Conservation (phyloP, 2,329 filamentous ascomycete species). For the Tolypocladium guangdongense region DNA sequence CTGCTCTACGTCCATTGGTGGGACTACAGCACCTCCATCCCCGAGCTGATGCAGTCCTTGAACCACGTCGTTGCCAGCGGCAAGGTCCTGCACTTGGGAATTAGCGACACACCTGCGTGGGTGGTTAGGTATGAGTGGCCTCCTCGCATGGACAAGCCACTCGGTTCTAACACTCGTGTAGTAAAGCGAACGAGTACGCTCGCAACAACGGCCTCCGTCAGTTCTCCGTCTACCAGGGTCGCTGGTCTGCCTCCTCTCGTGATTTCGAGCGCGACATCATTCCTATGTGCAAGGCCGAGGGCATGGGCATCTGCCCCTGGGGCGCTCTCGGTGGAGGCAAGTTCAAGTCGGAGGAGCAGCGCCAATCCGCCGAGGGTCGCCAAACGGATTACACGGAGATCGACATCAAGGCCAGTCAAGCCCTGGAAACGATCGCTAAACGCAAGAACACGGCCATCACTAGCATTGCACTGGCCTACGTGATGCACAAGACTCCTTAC, state of each 20-base stretch:
- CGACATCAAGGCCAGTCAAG: constrained; percentile 38
- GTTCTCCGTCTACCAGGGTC: constrained; percentile 44
- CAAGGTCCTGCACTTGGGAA: constrained; percentile 55
- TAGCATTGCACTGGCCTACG: constrained; percentile 56
- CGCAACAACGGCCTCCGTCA: constrained; percentile 57
- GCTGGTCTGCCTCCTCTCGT: constrained; percentile 27
- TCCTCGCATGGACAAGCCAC: background rate
- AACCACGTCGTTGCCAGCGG: constrained; percentile 48
- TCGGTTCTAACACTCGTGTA: constrained; percentile 7
- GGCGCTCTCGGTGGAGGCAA: constrained; percentile 41
- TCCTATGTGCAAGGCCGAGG: constrained; percentile 30
- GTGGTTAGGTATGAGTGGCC: constrained; percentile 34
- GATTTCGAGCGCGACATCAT: constrained; percentile 33
- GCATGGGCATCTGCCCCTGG: constrained; percentile 48
- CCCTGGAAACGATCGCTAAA: constrained; percentile 37
- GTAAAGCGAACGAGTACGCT: constrained; percentile 58
- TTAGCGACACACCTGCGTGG: constrained; percentile 62
- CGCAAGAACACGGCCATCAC: constrained; percentile 32
- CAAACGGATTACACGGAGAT: constrained; percentile 31
- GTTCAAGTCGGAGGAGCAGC: constrained; percentile 30
- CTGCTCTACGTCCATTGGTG: constrained; percentile 55
- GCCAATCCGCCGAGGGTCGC: constrained; percentile 23
- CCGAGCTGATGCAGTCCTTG: constrained; percentile 58
- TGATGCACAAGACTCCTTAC: constrained; percentile 60
- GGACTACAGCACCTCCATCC: constrained; percentile 56